Base-by-base conservation (phyloP, 2,329 filamentous ascomycete genomes). In the Gnomoniopsis sp. region DNA sequence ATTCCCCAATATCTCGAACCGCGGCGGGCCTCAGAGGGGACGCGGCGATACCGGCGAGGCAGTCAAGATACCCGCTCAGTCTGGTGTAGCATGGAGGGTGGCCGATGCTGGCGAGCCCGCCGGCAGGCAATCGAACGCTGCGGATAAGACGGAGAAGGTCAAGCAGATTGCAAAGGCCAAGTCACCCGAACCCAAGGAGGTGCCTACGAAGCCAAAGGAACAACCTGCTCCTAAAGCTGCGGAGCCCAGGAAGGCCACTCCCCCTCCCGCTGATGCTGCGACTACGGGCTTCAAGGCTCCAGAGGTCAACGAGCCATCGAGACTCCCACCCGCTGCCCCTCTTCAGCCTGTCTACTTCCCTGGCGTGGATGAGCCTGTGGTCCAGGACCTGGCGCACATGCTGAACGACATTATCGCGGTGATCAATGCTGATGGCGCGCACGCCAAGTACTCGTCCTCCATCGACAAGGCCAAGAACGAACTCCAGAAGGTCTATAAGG, bases 361-460 rank as follows among this genome's bases (percentile, higher is more conserved):
- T 55, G 84, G 91, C 67, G 91, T 89, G 55, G 85, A 87, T 60
- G 93, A 98, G 71, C 90, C 91, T 30, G 83, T 96, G 38, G 90
- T 98, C 22, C 92, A 97, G 74, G 91, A 98, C 68, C 81, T 99
- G 6, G 91, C 96, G 60, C 93, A 91, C 77, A 93, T 96, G 77
- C 83, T 99, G 67, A 99, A 99, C 76, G 91, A 96, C 73, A 88
- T 99, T 67, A 96, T 99, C 70, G 87, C 90, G 10, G 91, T 96
- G 49, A 88, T 97, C 71, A 96, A 97, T 73, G 89, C 90, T 59
- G 93, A 96, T 71, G 85, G 88, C 62, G 85, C 90, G 58, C 85
- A 88, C 63, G 82, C 82, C 65, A 91, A 89, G 73, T 96, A 95
- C 75, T 86, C 85, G 54, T 82, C 84, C 2, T 88, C 91, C 1